Evolutionary conservation across 176 grass and related monocot genomes (phyloP).

Genomic region (Eragrostis nindensis): DNA sequence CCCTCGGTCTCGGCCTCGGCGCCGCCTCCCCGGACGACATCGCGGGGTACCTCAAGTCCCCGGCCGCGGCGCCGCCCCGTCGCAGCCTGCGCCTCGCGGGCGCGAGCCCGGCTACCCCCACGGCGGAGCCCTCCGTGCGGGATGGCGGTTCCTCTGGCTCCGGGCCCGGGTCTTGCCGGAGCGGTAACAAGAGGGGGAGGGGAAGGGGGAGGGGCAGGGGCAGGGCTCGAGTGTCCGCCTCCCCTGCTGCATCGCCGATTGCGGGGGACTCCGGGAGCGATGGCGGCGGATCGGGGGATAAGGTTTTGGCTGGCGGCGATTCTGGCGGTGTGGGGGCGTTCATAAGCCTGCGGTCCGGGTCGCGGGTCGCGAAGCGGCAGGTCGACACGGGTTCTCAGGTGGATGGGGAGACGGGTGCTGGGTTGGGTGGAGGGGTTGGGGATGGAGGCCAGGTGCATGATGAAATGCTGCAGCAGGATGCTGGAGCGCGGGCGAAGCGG

Average conservation of each 20-base stretch:
- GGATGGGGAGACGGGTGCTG: neutral
- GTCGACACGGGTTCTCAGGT: neutral
- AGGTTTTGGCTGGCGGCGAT: slow-evolving; percentile 17
- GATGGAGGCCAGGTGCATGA: slow-evolving; percentile 43
- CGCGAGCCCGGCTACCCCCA: neutral
- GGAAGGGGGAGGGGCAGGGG: neutral
- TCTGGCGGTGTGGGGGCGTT: neutral
- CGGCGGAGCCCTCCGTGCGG: slow-evolving; percentile 11
- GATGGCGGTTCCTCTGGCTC: slow-evolving; percentile 2
- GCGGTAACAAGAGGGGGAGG: slow-evolving; percentile 14
- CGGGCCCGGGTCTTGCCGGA: neutral
- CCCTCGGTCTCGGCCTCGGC: slow-evolving; percentile 34
- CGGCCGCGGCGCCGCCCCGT: slow-evolving; percentile 11
- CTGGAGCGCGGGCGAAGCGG: slow-evolving; percentile 2
- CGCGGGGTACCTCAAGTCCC: slow-evolving; percentile 17
- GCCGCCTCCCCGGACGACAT: neutral
- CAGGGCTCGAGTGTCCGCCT: neutral
- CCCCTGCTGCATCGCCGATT: neutral
- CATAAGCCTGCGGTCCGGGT: neutral
- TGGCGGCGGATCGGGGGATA: neutral
- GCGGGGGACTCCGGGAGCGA: neutral
- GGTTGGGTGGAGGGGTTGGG: neutral
- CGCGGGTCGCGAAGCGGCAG: neutral
- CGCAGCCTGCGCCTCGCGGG: slow-evolving; percentile 49
- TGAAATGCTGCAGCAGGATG: slow-evolving; percentile 36